These are phyloP conservation scores for Oryza punctata DNA, from an alignment of 176 grass and related monocot species.

Conservation along the genomic window DNA sequence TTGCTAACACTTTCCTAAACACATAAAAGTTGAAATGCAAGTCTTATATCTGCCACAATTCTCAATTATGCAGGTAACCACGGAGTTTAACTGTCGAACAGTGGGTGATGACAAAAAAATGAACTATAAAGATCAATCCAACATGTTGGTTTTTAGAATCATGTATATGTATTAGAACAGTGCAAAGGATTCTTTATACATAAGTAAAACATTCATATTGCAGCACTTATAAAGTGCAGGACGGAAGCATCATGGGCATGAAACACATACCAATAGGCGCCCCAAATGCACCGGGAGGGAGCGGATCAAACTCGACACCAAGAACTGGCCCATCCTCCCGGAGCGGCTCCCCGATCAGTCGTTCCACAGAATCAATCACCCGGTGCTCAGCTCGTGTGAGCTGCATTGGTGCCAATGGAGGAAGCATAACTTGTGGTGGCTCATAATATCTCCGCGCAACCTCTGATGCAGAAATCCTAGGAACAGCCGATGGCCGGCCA, in stretches of 20 bases:
- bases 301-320: constrained; percentile 78
- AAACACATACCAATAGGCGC: constrained; percentile 72
- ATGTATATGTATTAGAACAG: neutral
- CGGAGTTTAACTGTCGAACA: neutral
- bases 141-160: neutral
- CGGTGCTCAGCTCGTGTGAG: constrained; percentile 42
- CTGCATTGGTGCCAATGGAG: constrained; percentile 33
- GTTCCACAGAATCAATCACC: constrained; percentile 60
- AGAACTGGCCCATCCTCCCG: constrained; percentile 87
- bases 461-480: constrained; percentile 62
- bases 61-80: neutral
- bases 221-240: neutral
- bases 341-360: constrained; percentile 66
- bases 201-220: neutral
- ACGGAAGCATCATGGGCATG: neutral
- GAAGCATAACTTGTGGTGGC: constrained; percentile 45
- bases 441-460: constrained; percentile 69
- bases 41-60: neutral
- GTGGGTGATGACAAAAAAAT: neutral
- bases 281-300: constrained; percentile 91
- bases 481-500: constrained; percentile 57
- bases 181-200: neutral
- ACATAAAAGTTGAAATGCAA: neutral
- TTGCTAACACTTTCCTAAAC: neutral
- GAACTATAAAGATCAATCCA: neutral